Evolutionary conservation across 805 yeast species (phyloP).

Genomic region (Teunomyces barrocoloradensis): DNA sequence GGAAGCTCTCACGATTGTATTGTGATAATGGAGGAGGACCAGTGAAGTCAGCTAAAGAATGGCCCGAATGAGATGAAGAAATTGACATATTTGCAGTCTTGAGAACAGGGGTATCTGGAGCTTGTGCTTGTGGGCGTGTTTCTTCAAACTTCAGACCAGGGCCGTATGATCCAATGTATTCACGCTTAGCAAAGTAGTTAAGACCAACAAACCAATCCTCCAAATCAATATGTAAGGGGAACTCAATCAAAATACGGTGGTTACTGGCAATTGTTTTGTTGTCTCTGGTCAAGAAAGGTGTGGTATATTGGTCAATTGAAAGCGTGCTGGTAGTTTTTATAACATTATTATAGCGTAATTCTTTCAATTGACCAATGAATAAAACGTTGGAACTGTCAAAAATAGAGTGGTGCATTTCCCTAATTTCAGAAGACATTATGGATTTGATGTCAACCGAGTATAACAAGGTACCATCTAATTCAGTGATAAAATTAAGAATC

Average conservation of each 20-base stretch:
- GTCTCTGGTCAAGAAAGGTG: constrained; percentile 32
- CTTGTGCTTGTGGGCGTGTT: not conserved
- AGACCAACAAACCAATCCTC: constrained; percentile 78
- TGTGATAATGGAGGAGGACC: constrained; percentile 10
- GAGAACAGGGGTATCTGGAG: not conserved
- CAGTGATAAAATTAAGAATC: constrained; percentile 54
- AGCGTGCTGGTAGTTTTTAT: constrained; percentile 29
- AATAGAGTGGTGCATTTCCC: constrained; percentile 61
- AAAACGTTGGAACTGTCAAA: constrained; percentile 58
- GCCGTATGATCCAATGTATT: constrained; percentile 40
- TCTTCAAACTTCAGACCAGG: constrained; percentile 2
- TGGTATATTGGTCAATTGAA: constrained; percentile 18
- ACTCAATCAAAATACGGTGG: constrained; percentile 52
- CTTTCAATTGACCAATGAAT: constrained; percentile 55
- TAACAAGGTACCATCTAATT: constrained; percentile 60
- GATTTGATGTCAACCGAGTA: constrained; percentile 56
- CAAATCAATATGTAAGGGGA: constrained; percentile 64
- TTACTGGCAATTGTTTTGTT: constrained; percentile 31
- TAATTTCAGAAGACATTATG: constrained; percentile 58
- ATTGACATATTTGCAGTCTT: not conserved
- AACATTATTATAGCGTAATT: constrained; percentile 46
- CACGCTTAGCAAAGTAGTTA: constrained; percentile 60
- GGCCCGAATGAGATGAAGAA: constrained; percentile 2
- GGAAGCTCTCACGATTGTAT: constrained; percentile 28
- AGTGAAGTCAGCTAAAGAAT: not conserved